phyloP scores from a whole-genome alignment of 768 basidiomycete genomes.

The Podaxis sp. region DNA sequence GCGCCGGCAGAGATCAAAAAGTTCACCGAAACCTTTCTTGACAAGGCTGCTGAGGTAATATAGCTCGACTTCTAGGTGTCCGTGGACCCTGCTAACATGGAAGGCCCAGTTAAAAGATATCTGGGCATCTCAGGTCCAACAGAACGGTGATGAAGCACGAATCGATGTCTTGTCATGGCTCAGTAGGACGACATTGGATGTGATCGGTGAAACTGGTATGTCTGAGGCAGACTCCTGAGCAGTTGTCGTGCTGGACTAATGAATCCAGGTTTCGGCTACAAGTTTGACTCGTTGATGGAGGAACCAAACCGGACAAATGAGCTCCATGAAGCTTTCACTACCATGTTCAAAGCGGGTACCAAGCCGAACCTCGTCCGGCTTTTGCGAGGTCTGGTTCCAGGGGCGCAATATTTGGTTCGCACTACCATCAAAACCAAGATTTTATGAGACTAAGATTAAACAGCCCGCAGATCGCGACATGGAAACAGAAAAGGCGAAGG shows the following conservation, averaged over 20 bases:
- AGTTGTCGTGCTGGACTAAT: neutral
- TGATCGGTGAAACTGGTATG: constrained; percentile 69
- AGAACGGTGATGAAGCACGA: constrained; percentile 25
- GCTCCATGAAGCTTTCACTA: constrained; percentile 51
- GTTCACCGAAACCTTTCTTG: constrained; percentile 51
- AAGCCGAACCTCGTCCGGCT: constrained; percentile 33
- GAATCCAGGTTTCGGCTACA: constrained; percentile 33
- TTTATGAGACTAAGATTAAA: neutral
- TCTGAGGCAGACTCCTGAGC: neutral
- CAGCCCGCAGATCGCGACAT: constrained; percentile 33
- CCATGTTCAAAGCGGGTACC: constrained; percentile 47
- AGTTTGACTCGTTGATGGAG: constrained; percentile 28
- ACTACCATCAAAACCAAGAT: neutral
- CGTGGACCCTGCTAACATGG: neutral
- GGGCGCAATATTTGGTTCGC: constrained; percentile 37
- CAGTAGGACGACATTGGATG: constrained; percentile 66
- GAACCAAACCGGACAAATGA: constrained; percentile 39
- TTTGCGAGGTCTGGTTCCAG: constrained; percentile 35
- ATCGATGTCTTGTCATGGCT: constrained; percentile 68
- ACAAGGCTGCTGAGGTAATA: constrained; percentile 48
- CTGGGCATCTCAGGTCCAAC: constrained; percentile 36
- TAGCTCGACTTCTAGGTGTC: neutral
- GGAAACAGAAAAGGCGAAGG: constrained; percentile 31
- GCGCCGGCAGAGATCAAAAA: constrained; percentile 56
- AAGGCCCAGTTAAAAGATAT: constrained; percentile 45